Conservation (phyloP, 495 filamentous ascomycete genomes). For the Staphylotrichum longicolle region DNA sequence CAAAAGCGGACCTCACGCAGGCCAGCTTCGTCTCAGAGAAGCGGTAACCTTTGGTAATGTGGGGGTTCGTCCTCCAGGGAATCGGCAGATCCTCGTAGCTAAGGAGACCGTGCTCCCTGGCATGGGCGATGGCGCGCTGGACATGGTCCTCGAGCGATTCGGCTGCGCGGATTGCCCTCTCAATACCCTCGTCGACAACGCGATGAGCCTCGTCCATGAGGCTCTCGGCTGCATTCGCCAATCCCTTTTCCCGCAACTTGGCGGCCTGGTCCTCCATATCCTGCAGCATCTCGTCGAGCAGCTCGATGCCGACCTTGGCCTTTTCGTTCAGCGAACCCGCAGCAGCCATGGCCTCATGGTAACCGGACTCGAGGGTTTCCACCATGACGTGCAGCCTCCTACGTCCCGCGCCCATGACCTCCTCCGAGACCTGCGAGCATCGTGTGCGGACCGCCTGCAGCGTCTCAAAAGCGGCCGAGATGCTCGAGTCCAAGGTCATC, state of each 20-base stretch:
- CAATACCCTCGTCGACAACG: slow-evolving; percentile 82
- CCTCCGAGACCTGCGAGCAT: slow-evolving; percentile 88
- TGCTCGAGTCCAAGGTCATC: slow-evolving; percentile 73
- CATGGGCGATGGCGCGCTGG: slow-evolving; percentile 72
- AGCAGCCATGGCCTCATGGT: slow-evolving; percentile 80
- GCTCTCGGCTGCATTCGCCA: slow-evolving; percentile 66
- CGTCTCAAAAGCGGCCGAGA: slow-evolving; percentile 77
- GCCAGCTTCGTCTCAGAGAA: slow-evolving; percentile 86
- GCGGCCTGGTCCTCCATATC: slow-evolving; percentile 84
- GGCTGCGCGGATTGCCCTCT: slow-evolving; percentile 71
- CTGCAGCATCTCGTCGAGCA: slow-evolving; percentile 77
- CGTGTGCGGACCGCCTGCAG: slow-evolving; percentile 82
- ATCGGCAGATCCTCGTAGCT: slow-evolving; percentile 84
- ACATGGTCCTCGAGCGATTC: slow-evolving; percentile 76
- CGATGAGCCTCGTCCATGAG: slow-evolving; percentile 67
- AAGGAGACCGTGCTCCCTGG: slow-evolving; percentile 78
- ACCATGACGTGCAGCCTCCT: slow-evolving; percentile 84
- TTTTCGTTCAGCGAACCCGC: slow-evolving; percentile 90
- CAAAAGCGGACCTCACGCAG: slow-evolving; percentile 78
- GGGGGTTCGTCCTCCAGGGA: slow-evolving; percentile 92
- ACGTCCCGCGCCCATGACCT: slow-evolving; percentile 82
- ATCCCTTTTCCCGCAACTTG: slow-evolving; percentile 53
- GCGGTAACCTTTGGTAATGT: slow-evolving; percentile 87
- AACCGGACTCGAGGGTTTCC: slow-evolving; percentile 87
- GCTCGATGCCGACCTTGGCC: slow-evolving; percentile 76